Evolutionary conservation across 169 alveolate genomes (phyloP), one percentile per base, ranked within the genome.

Genomic region (Plasmodium fragile): DNA sequence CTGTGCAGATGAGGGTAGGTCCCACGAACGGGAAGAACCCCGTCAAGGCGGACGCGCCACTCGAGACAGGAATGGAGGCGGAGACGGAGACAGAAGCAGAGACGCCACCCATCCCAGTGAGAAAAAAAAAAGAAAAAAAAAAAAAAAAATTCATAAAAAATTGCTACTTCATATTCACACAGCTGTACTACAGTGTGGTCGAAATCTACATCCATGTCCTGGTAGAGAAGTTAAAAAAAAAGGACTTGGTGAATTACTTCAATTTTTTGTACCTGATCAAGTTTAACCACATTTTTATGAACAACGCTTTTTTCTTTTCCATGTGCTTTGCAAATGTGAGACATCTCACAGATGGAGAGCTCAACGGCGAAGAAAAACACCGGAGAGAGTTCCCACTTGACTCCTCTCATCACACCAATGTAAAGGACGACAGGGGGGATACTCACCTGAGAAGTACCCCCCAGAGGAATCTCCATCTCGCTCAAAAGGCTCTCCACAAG

Each of bases 251-350:
- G n/a, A 49, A 85, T 77, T 77, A 77, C 69, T n/a, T 32, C 22
- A 85, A 75, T 43, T 85, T 85, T 53, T 32, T 85, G 16, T 85
- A 85, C 49, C 72, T 85, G 0, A 43, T 85, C 18, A 85, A 85
- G 70, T 85, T 13, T 77, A 85, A 75, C 70, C 36, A 85, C 28
- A 0, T 85, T 25, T 85, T 73, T 43, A 43, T 85, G 32, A 85
- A 85, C 28, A 85, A 85, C 53, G 41, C 75, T 16, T 85, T 85
- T 85, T 53, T 85, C n/a, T 85, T 85, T 34, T 85, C 93, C 32
- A 0, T 85, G 10, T 85, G 41, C 10, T 85, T 80, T 28, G 81
- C 41, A 16, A 75, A 13, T 39, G 59, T 2, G 28, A 8, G 41
- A 13, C 13, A 13, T 41, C 18, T 2, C 8, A 30, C 16, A 41